Conservation (phyloP, 306 rosid genomes). For the Fragaria ananassa region DNA sequence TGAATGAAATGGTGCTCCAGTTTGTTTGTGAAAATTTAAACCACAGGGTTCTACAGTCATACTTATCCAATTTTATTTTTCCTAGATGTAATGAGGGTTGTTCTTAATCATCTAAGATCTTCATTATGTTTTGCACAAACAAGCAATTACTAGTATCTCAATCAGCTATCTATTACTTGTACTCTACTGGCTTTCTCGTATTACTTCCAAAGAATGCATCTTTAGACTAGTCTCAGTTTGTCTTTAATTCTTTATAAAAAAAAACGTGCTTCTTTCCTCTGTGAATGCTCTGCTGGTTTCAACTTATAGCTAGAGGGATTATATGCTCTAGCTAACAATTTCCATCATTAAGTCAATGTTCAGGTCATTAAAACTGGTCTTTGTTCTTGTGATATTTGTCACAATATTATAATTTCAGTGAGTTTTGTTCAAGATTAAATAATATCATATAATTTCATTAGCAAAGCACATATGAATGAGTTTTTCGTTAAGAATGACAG, state of each 20-base stretch:
- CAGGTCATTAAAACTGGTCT: neutral
- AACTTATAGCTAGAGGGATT: neutral
- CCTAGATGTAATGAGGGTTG: slow-evolving; percentile 27
- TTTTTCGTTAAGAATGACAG: neutral
- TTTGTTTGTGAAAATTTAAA: slow-evolving; percentile 61
- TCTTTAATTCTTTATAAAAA: neutral
- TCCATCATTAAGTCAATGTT: neutral
- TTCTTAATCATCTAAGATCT: slow-evolving; percentile 28
- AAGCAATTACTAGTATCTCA: slow-evolving; percentile 8
- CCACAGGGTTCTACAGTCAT: slow-evolving; percentile 53
- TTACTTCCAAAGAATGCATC: slow-evolving; percentile 15
- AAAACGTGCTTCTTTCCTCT: neutral
- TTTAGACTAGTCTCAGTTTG: slow-evolving; percentile 15
- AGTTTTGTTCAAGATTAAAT: neutral
- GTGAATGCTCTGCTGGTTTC: neutral
- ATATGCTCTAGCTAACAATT: neutral
- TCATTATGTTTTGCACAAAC: slow-evolving; percentile 28
- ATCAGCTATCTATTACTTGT: slow-evolving; percentile 16
- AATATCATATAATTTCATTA: neutral
- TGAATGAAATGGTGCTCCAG: slow-evolving; percentile 56
- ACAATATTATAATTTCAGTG: neutral
- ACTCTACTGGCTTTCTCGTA: slow-evolving; percentile 13
- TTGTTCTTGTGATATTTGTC: neutral
- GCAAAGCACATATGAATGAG: neutral
- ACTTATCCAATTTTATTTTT: slow-evolving; percentile 41